phyloP scores from a whole-genome alignment of 768 basidiomycete genomes.

The Mycena epipterygia region DNA sequence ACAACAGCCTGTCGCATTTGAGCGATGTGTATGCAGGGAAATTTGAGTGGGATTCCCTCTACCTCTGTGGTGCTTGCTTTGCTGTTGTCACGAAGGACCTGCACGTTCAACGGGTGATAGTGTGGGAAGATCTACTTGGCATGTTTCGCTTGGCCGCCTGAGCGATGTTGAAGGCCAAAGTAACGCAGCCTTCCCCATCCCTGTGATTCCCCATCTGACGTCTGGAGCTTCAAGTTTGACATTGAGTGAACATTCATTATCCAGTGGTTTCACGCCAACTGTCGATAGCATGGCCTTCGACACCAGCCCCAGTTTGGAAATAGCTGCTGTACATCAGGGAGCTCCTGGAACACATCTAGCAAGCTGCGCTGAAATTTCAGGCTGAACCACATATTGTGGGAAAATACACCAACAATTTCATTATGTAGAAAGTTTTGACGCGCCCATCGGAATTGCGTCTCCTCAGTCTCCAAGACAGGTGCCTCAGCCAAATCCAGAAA shows the following conservation, averaged over 20 bases:
- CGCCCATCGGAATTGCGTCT: no score
- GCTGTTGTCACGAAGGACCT: no score
- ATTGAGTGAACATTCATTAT: conserved; percentile 46
- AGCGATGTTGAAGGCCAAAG: no score
- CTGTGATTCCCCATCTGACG: no score
- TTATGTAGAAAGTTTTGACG: no score
- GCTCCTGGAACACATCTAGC: conserved; percentile 27
- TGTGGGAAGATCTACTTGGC: not conserved
- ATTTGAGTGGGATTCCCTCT: not conserved
- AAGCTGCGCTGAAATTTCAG: conserved; percentile 99
- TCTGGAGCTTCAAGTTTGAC: not conserved
- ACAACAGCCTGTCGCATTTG: not conserved
- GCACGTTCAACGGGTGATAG: no score
- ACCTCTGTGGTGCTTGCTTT: not conserved
- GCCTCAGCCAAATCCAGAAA: no score
- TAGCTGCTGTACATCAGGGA: no score
- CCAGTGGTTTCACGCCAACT: conserved; percentile 91
- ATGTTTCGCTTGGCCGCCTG: not conserved
- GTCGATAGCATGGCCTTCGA: conserved; percentile 99
- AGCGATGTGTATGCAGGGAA: not conserved
- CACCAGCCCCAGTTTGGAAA: conserved; percentile 97
- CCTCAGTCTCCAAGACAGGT: no score
- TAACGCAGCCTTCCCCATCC: no score
- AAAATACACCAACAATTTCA: conserved; percentile 95
- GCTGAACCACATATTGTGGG: conserved; percentile 95